Evolutionary conservation across 2,329 filamentous ascomycete species (phyloP).

Genomic region (Penicillium rolfsii): DNA sequence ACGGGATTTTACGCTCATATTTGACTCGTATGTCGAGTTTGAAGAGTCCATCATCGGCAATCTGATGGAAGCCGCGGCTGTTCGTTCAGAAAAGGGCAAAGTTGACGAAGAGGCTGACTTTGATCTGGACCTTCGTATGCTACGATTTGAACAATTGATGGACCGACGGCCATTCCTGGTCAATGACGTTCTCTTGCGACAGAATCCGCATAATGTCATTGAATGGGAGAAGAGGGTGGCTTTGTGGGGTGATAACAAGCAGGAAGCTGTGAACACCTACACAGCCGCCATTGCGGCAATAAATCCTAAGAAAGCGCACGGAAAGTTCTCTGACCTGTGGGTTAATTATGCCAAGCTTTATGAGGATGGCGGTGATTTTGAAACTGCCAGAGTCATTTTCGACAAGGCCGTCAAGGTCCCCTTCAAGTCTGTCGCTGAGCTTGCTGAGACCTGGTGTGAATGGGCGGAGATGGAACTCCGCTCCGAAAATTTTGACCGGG

Average conservation of each 20-base stretch:
- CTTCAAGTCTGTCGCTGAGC: conserved; percentile 94
- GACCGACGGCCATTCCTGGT: conserved; percentile 92
- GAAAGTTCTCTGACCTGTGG: conserved; percentile 94
- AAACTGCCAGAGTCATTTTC: conserved; percentile 87
- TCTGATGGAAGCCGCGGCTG: conserved; percentile 84
- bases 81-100: conserved; percentile 75
- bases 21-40: conserved; percentile 95
- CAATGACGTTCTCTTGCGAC: conserved; percentile 91
- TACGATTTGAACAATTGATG: conserved; percentile 98
- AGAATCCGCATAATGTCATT: conserved; percentile 93
- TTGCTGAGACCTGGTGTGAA: conserved; percentile 98
- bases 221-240: conserved; percentile 98
- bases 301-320: conserved; percentile 89
- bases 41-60: conserved; percentile 93
- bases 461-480: conserved; percentile 98
- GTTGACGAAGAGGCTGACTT: conserved; percentile 84
- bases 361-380: conserved; percentile 80
- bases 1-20: conserved; percentile 92
- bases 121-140: conserved; percentile 94
- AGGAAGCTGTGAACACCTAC: conserved; percentile 90
- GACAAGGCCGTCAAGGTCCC: conserved; percentile 98
- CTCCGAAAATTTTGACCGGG: conserved; percentile 93
- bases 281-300: conserved; percentile 92
- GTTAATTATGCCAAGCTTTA: conserved; percentile 97
- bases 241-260: conserved; percentile 91